Evolutionary conservation across 306 rosid species (phyloP).

Genomic region (barrel medic (Medicago truncatula)): MtrunA17r5.0-ANR NC_053043.1:32056001-32056500

Average conservation of each 20-base stretch:
- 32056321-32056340: constrained; percentile 48
- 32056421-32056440: constrained; percentile 56
- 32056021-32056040: too few relatives aligned
- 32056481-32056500: constrained; percentile 37
- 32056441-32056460: constrained; percentile 56
- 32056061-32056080: not conserved
- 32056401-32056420: constrained; percentile 47
- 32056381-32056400: not conserved
- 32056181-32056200: too few relatives aligned
- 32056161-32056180: too few relatives aligned
- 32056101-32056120: too few relatives aligned
- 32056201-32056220: too few relatives aligned
- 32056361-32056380: constrained; percentile 31
- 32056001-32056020: too few relatives aligned
- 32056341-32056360: constrained; percentile 29
- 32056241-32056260: too few relatives aligned
- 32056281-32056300: constrained; percentile 34
- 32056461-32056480: constrained; percentile 44
- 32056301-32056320: not conserved
- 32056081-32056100: not conserved
- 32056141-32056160: too few relatives aligned
- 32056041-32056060: not conserved
- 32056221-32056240: too few relatives aligned
- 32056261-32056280: too few relatives aligned
- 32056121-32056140: too few relatives aligned